Conservation (phyloP, 31 red algal species). For the Pterothamnion heteromorphum region DNA sequence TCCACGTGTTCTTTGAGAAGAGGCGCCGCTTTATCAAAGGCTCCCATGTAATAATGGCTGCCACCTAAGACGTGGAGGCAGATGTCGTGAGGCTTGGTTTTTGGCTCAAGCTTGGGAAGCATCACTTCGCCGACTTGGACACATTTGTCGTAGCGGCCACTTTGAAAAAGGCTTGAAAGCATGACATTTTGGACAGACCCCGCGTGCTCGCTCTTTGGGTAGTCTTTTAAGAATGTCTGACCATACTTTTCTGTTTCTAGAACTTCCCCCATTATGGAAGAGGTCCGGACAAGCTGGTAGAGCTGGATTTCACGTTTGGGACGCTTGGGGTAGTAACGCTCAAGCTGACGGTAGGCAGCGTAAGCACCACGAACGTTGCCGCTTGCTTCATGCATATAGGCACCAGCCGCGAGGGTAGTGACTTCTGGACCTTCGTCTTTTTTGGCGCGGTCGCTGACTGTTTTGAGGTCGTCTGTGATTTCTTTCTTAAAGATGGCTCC, state of each 20-base stretch:
- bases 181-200: not conserved
- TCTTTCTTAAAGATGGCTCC: not conserved
- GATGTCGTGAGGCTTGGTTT: not conserved
- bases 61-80: not conserved
- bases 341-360: not conserved
- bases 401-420: not conserved
- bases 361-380: not conserved
- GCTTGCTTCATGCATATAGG: not conserved
- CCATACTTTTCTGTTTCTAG: not conserved
- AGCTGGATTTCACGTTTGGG: not conserved
- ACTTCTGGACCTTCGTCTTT: not conserved
- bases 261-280: not conserved
- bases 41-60: not conserved
- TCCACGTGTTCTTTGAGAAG: conserved; percentile 6
- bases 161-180: not conserved
- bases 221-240: not conserved
- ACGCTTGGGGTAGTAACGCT: not conserved
- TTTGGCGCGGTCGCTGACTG: not conserved
- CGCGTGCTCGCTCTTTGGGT: not conserved
- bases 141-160: not conserved
- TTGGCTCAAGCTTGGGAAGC: not conserved
- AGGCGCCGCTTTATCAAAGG: not conserved
- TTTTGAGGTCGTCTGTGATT: not conserved
- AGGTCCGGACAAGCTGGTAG: not conserved
- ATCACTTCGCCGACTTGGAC: not conserved